phyloP scores from a whole-genome alignment of 148 eudicot genomes.

The Mesembryanthemum crystallinum region DNA sequence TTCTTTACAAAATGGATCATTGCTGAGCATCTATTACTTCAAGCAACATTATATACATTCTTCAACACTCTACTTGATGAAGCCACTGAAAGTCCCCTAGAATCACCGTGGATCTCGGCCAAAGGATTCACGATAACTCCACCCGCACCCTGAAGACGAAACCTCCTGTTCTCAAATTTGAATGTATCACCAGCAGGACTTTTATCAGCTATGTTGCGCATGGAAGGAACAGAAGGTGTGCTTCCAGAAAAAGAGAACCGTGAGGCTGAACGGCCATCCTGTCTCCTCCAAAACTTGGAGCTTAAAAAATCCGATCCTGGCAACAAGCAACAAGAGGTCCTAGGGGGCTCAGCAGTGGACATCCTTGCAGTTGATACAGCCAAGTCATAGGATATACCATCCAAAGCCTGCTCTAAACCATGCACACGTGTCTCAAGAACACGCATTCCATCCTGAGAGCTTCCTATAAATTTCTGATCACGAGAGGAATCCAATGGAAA shows the following conservation, averaged over 20 bases:
- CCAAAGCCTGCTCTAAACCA: conserved; percentile 77
- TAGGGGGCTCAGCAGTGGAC: conserved; percentile 46
- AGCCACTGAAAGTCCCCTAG: conserved; percentile 40
- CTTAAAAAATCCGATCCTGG: conserved; percentile 80
- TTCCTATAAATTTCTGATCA: conserved; percentile 71
- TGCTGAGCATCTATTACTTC: conserved; percentile 20
- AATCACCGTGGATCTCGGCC: conserved; percentile 51
- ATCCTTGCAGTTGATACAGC: conserved; percentile 65
- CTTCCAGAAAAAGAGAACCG: conserved; percentile 41
- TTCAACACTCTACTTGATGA: conserved; percentile 31
- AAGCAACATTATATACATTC: conserved; percentile 33
- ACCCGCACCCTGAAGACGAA: conserved; percentile 42
- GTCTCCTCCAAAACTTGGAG: conserved; percentile 75
- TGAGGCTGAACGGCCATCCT: conserved; percentile 45
- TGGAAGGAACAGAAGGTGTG: conserved; percentile 27
- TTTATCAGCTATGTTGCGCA: conserved; percentile 25
- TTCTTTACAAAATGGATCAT: neutral
- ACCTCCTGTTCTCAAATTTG: conserved; percentile 43
- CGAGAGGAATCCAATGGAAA: conserved; percentile 2
- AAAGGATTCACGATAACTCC: conserved; percentile 74
- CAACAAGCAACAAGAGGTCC: conserved; percentile 62
- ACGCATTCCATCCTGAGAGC: conserved; percentile 79
- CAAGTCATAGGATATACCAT: conserved; percentile 84
- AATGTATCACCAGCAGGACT: conserved; percentile 28
- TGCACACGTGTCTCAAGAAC: conserved; percentile 85